Base-by-base conservation (phyloP, 768 basidiomycete species). In the Porpolomopsis calyptriformis region DNA sequence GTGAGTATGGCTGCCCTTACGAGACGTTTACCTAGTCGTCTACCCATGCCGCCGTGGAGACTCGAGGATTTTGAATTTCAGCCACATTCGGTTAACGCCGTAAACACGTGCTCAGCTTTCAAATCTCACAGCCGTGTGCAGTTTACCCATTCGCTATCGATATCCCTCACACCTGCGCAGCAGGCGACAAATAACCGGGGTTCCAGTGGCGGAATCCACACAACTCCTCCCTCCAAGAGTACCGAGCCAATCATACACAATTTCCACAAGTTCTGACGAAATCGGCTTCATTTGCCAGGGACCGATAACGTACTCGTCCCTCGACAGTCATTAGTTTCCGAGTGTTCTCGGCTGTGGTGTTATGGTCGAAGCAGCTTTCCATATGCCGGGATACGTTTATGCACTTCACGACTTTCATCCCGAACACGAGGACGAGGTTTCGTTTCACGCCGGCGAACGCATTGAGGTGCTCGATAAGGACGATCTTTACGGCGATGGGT, bases 401-500 rank as follows among this genome's bases (percentile, higher is more conserved):
- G 90, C 85, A 1, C 68, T 89, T 11, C 89, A 94, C 60, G 82
- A 85, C 55, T 98, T 97, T 55, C 55, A 65, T 3, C 93, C 96
- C 2, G 92, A 99, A 68, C 79, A 97, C 63, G 86, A 87, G 43
- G 96, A 99, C 63, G 96, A 99, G 65, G 75, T 98, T 31, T 55
- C 78, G 1, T 96, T 98, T 60, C 71, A 66, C 35, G 81, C 80
- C 3, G 93, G 93, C 2, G 90, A 98, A 53, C 71, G 76, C 46
- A 89, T 98, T 54, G 82, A 88, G 57, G 80, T 99, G 23, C 47
- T 97, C 34, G 94, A 98, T 68, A 88, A 79, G 65, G 96, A 98
- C 58, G 96, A 98, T 53, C 64, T 77, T 47, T 98, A 87, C 60
- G 77, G 77, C 16, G 96, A 99, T 63, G 96, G 94, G 14, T 98